These are phyloP conservation scores for Hymenoscyphus linearis DNA, from an alignment of 2,329 filamentous ascomycete species.

Conservation along the genomic window DNA sequence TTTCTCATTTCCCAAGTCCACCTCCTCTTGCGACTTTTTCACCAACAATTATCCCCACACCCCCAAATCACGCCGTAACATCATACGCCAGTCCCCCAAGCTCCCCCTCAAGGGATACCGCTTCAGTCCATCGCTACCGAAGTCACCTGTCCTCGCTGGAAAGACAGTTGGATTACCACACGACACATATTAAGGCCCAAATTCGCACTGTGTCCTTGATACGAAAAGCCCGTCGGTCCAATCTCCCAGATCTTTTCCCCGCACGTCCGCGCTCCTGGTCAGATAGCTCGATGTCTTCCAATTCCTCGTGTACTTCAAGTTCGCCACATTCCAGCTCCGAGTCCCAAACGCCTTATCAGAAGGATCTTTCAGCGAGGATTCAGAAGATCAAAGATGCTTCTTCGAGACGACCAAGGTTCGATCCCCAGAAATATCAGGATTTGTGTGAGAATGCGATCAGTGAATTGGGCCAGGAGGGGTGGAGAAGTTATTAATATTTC, in stretches of 20 bases:
- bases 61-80: slow-evolving; percentile 1
- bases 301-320: not conserved
- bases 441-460: slow-evolving; percentile 25
- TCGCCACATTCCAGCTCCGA: not conserved
- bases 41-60: slow-evolving; percentile 5
- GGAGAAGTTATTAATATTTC: not conserved
- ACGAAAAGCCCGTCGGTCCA: slow-evolving; percentile 19
- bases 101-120: not conserved
- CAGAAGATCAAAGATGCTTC: slow-evolving; percentile 17
- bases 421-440: slow-evolving; percentile 21
- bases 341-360: not conserved
- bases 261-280: not conserved
- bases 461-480: slow-evolving; percentile 16
- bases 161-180: slow-evolving; percentile 22
- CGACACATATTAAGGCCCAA: slow-evolving; percentile 17
- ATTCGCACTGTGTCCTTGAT: slow-evolving; percentile 16
- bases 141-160: slow-evolving; percentile 17
- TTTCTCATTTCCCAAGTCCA: slow-evolving; percentile 16
- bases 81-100: slow-evolving; percentile 6
- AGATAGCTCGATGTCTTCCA: not conserved
- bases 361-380: slow-evolving; percentile 10
- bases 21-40: slow-evolving; percentile 6
- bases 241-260: slow-evolving; percentile 12
- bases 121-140: slow-evolving; percentile 15
- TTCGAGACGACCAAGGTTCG: slow-evolving; percentile 24